Percentiles rank a stretch among this genome's conserved stretches.
phyloP scores from a whole-genome alignment of 345 rosid species.

The Raphanus sativus region DNA sequence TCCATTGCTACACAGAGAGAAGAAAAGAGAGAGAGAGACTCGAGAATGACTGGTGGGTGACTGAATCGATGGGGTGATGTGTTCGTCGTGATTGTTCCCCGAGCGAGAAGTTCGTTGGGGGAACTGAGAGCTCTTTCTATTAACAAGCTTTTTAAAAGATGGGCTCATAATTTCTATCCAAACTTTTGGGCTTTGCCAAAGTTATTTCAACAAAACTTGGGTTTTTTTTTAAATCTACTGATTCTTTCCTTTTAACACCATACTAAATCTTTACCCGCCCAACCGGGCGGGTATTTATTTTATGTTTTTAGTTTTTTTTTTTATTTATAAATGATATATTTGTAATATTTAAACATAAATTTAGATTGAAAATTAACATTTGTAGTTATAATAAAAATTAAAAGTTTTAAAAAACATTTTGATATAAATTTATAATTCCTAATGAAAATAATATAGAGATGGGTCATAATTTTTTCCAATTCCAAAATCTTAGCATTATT shows the following conservation, averaged over 20 bases:
- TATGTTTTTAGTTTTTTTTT: too few relatives aligned
- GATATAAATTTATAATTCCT: too few relatives aligned
- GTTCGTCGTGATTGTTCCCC: neutral
- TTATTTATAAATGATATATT: too few relatives aligned
- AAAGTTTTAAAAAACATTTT: too few relatives aligned
- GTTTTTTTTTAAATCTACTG: neutral
- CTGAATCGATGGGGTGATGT: neutral
- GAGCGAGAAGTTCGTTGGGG: neutral
- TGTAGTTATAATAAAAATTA: too few relatives aligned
- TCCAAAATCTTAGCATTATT: too few relatives aligned
- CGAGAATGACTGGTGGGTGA: neutral
- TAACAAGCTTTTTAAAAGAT: neutral
- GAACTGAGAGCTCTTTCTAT: neutral
- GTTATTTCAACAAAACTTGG: neutral
- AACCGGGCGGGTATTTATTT: too few relatives aligned
- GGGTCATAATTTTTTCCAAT: too few relatives aligned
- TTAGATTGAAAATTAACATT: too few relatives aligned
- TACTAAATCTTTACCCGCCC: too few relatives aligned
- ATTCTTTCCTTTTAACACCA: neutral
- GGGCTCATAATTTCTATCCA: neutral
- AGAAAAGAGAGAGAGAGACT: neutral
- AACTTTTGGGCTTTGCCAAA: neutral
- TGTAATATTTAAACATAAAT: too few relatives aligned
- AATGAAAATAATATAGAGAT: too few relatives aligned
- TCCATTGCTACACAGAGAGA: slow-evolving; percentile 7